These are phyloP conservation scores for Plectosphaerella sp. DNA, from an alignment of 2,329 filamentous ascomycete genomes.

Conservation along the genomic window DNA sequence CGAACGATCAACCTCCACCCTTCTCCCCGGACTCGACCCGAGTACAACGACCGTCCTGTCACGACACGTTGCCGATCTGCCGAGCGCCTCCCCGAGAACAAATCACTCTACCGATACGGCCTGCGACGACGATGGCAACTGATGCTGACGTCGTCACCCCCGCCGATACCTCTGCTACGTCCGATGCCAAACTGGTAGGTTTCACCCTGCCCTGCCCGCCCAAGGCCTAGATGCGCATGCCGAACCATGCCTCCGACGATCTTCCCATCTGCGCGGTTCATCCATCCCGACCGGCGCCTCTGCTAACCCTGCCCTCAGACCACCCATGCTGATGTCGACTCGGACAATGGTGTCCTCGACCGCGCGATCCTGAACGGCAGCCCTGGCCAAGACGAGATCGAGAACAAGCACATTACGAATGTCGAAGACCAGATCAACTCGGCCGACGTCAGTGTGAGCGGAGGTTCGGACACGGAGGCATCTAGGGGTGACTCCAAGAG, in stretches of 20 bases:
- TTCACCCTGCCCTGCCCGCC: not conserved
- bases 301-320: constrained; percentile 17
- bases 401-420: constrained; percentile 52
- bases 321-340: constrained; percentile 29
- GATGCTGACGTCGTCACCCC: constrained; percentile 51
- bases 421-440: constrained; percentile 58
- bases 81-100: constrained; percentile 15
- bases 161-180: constrained; percentile 48
- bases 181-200: constrained; percentile 42
- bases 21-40: constrained; percentile 4
- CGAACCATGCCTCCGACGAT: constrained; percentile 3
- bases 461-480: constrained; percentile 73
- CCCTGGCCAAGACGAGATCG: constrained; percentile 44
- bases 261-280: not conserved
- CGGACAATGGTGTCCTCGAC: constrained; percentile 43
- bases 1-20: constrained; percentile 2
- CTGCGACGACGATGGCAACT: constrained; percentile 53
- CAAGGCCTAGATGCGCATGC: constrained; percentile 5
- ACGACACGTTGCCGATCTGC: constrained; percentile 18
- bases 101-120: not conserved
- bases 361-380: constrained; percentile 45
- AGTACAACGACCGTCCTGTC: constrained; percentile 19
- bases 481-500: constrained; percentile 52
- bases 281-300: not conserved
- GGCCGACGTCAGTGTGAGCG: constrained; percentile 64